Base-by-base conservation (phyloP, 345 rosid genomes). In the Camelina sativa region DNA sequence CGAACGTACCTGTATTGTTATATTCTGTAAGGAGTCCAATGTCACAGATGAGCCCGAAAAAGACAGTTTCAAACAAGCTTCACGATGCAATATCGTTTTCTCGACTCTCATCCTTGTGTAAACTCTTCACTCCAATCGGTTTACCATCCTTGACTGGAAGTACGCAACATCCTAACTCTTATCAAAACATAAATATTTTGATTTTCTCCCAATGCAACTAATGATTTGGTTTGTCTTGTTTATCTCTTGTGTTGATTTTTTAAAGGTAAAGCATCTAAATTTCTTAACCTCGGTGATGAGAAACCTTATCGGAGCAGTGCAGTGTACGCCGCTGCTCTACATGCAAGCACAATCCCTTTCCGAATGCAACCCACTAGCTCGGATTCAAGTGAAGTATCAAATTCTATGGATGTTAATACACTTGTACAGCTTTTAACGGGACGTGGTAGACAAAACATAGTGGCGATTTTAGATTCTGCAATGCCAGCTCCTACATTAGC, bases 81-180 rank as follows among this genome's bases (percentile, higher is more conserved):
- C 97, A 91, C 60, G 97, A 95, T 73, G 88, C 97, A 1, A 76
- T 95, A 66, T 90, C 97, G 63, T 90, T 95, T 80, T 84, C 94
- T 65, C 87, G 84, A 71, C 82, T 95, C 59, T 84, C 91, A 13
- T 76, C 93, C 71, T 84, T 79, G 44, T 86, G 89, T 77, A 85
- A 86, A 81, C 78, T 92, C 81, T 84, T 87, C 56, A 89, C 90
- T 71, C 98, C 99, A 1, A 71, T 90, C 62, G 99, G 98, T 80
- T 80, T 92, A 74, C 98, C 98, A 56, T 85, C 64, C 22, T 81
- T 90, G 80, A 85, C 84, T 28, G 78, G 40, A 85, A 88, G 97
- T 94, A 86, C 80, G 90, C 46, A 58, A 38, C 70, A 15, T 76
- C 23, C 66, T 23, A 46, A 44, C 35, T 59, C 2, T 67, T 16